A percentile compares a stretch with the other conserved stretches of the same genome.
phyloP scores from a whole-genome alignment of 371 early-diverging fungal genomes.

The Sporodiniella umbellata region DNA sequence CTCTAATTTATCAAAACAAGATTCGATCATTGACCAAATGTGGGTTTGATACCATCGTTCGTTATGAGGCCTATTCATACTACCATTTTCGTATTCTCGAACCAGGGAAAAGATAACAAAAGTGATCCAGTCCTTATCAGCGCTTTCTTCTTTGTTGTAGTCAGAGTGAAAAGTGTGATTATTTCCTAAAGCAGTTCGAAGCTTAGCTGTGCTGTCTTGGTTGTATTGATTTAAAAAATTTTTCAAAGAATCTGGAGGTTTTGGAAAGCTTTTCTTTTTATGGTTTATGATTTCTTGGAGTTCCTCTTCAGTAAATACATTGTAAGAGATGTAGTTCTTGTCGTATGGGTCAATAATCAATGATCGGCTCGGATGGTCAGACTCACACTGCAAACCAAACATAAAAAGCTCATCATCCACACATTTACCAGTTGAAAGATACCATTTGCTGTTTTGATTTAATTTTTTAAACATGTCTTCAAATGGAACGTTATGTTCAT shows the following conservation, averaged over 20 bases:
- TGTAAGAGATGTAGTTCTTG: slow-evolving; percentile 4
- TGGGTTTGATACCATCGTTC: slow-evolving; percentile 2
- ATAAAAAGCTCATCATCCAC: slow-evolving; percentile 1
- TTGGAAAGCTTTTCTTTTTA: background rate
- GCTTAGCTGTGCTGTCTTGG: slow-evolving; percentile 2
- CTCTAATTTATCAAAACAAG: slow-evolving; percentile 1
- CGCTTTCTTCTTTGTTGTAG: slow-evolving; percentile 2
- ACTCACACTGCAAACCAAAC: slow-evolving; percentile 1
- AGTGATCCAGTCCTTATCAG: slow-evolving; percentile 2
- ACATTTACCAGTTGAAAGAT: slow-evolving; percentile 1
- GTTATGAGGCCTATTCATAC: slow-evolving; percentile 1
- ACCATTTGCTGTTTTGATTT: slow-evolving; percentile 1
- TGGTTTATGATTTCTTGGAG: slow-evolving; percentile 1
- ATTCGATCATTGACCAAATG: slow-evolving; percentile 4
- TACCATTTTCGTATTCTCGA: slow-evolving; percentile 2
- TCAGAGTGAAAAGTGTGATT: slow-evolving; percentile 1
- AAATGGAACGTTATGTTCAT: background rate
- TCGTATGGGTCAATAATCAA: slow-evolving; percentile 6
- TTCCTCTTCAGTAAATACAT: slow-evolving; percentile 6
- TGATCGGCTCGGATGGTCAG: slow-evolving; percentile 2
- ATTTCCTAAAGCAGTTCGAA: slow-evolving; percentile 3
- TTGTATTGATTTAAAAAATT: slow-evolving; percentile 1
- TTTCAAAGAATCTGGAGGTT: slow-evolving; percentile 1
- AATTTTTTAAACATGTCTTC: slow-evolving; percentile 2
- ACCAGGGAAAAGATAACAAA: background rate